Conservation (phyloP, 2,329 filamentous ascomycete species). For the Diplodia intermedia region DNA sequence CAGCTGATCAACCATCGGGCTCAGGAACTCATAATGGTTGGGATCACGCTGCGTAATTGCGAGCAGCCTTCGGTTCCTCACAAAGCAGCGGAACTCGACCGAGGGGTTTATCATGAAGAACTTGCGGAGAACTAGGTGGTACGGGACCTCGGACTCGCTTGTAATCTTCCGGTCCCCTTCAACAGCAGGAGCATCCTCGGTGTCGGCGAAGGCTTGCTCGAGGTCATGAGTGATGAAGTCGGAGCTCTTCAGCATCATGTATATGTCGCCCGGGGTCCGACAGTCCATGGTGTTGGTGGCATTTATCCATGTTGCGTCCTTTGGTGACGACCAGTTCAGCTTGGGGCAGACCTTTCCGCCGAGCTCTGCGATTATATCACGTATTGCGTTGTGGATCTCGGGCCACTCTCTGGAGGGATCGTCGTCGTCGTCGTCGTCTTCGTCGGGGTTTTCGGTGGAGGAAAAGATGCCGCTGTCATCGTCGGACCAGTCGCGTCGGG, state of each 20-base stretch:
- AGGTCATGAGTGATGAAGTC: conserved; percentile 95
- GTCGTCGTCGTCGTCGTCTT: conserved; percentile 63
- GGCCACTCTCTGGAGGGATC: conserved; percentile 69
- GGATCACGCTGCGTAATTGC: conserved; percentile 88
- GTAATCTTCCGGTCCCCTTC: conserved; percentile 43
- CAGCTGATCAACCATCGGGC: conserved; percentile 69
- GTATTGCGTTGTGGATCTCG: conserved; percentile 78
- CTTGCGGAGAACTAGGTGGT: conserved; percentile 84
- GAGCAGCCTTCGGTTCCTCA: conserved; percentile 79
- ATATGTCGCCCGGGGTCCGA: conserved; percentile 85
- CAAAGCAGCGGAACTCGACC: conserved; percentile 95
- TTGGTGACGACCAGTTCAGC: conserved; percentile 95
- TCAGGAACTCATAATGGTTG: conserved; percentile 88
- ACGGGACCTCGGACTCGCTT: conserved; percentile 61
- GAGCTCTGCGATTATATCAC: conserved; percentile 77
- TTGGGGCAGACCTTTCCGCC: conserved; percentile 90
- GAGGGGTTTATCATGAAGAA: conserved; percentile 88
- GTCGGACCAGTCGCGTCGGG: conserved; percentile 50
- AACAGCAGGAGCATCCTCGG: conserved; percentile 41
- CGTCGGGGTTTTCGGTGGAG: conserved; percentile 52
- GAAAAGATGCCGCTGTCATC: conserved; percentile 61
- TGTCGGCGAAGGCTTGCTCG: conserved; percentile 89
- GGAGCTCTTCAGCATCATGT: conserved; percentile 90
- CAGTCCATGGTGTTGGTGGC: conserved; percentile 91
- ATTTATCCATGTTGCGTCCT: conserved; percentile 93